Evolutionary conservation across 1,139 yeast species (phyloP).

Genomic region (Yamadazyma friedrichii): DNA sequence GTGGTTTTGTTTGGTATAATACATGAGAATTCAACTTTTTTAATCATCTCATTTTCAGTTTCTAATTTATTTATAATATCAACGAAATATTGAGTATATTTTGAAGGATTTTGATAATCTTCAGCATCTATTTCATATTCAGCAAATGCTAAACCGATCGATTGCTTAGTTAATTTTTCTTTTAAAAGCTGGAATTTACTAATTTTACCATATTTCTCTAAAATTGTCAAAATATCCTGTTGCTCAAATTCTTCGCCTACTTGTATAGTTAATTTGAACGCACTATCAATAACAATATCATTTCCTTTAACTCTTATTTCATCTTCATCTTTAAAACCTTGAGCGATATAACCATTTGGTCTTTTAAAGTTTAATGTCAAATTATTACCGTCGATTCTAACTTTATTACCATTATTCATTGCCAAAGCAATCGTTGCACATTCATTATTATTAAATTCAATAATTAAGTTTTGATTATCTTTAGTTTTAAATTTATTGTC

Average conservation of each 20-base stretch:
- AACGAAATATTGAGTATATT: slow-evolving; percentile 17
- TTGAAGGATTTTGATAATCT: background rate
- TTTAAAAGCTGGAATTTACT: slow-evolving; percentile 31
- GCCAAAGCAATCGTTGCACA: slow-evolving; percentile 61
- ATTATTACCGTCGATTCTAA: slow-evolving; percentile 19
- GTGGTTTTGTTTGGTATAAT: slow-evolving; percentile 27
- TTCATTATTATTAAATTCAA: slow-evolving; percentile 54
- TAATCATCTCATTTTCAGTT: slow-evolving; percentile 18
- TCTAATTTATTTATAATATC: slow-evolving; percentile 14
- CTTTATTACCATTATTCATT: slow-evolving; percentile 32
- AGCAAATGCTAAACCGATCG: slow-evolving; percentile 41
- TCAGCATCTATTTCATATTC: slow-evolving; percentile 23
- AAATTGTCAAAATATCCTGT: slow-evolving; percentile 23
- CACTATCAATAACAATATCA: slow-evolving; percentile 30
- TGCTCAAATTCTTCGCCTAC: slow-evolving; percentile 27
- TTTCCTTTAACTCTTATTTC: slow-evolving; percentile 12
- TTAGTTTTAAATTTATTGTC: slow-evolving; percentile 33
- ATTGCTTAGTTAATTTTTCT: slow-evolving; percentile 37
- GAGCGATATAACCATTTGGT: slow-evolving; percentile 64
- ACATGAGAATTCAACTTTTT: slow-evolving; percentile 35
- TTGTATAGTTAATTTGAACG: slow-evolving; percentile 32
- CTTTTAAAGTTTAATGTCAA: slow-evolving; percentile 39
- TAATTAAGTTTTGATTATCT: slow-evolving; percentile 38
- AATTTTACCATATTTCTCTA: slow-evolving; percentile 24
- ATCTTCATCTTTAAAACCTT: slow-evolving; percentile 13